Base-by-base conservation (phyloP, 345 rosid genomes). In the Sisymbrium irio region DNA sequence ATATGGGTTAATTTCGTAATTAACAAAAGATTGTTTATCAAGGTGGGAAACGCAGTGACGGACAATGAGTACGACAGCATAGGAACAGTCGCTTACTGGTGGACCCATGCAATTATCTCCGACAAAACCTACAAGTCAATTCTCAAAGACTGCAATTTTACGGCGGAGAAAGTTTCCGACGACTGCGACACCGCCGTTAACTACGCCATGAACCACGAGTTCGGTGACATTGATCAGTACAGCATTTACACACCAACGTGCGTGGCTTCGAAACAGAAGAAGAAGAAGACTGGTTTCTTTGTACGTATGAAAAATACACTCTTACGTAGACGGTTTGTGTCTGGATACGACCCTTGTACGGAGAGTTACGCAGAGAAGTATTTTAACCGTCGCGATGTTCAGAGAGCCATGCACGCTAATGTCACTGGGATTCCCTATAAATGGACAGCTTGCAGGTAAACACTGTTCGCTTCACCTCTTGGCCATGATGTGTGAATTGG, bases 361-460 rank as follows among this genome's bases (percentile, higher is more conserved):
- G 96, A 91, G 79, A 84, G 80, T 40, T 88, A 95, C 15, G 97
- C 97, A 0, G 99, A 95, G 74, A 92, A 83, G 71, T 95, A 90
- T 77, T 95, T 80, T 42, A 92, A 95, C 55, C 74, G 85, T 18
- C 83, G 20, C 0, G 87, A 89, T 4, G 97, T 95, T 17, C 97
- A 95, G 72, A 81, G 76, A 83, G 96, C 97, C 17, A 72, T 95
- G 90, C 97, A 92, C 37, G 99, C 97, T 2, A 91, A 91, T 69
- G 41, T 74, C 9, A 86, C 97, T 0, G 83, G 87, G 17, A 89
- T 92, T 81, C 90, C 83, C 11, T 89, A 92, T 46, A 87, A 82
- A 58, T 92, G 97, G 99, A 92, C 96, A 39, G 96, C 96, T 66
- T 90, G 97, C 97, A 89, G 97, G 98, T 78, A 72, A 63, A 32